Evolutionary conservation across 768 basidiomycete genomes (phyloP), one percentile per base, ranked within the genome.

Genomic region (Dentipellis sp.): DNA sequence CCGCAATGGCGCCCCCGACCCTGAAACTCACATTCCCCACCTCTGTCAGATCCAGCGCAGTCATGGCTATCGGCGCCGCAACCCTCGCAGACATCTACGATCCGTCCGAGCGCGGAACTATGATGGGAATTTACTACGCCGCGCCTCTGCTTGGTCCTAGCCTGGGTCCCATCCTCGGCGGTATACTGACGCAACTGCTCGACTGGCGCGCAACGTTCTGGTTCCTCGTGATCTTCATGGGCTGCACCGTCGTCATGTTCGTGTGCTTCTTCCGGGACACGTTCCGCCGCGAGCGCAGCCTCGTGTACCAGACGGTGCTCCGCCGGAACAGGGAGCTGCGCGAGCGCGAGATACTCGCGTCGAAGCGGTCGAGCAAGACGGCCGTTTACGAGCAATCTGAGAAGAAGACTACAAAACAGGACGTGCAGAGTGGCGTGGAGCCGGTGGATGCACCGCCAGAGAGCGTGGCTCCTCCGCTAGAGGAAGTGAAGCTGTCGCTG

Each of bases 121-220:
- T 70, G 76, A 85, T 92, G 79, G 91, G 91, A 1, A 72, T 90
- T 8, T 92, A 84, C 68, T 91, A 87, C 61, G 82, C 83, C 11
- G 83, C 90, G 16, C 89, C 89, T 0, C 77, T 91, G 17, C 78
- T 93, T 17, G 90, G 89, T 2, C 82, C 83, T 1, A 78, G 69
- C 9, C 61, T 88, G 3, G 88, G 86, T 0, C 86, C 88, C 5
- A 76, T 91, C 17, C 61, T 90, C 47, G 89, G 89, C 2, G 88
- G 89, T 0, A 75, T 70, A 4, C 69, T 91, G 3, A 83, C 88
- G 0, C 74, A 82, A 53, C 77, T 73, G 0, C 84, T 84, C 67
- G 77, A 74, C 52, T 95, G 94, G 93, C 78, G 88, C 38, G 81
- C 84, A 8, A 80, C 82, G 0, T 91, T 94, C 67, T 94, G 88